These are phyloP conservation scores for Oryza glumipatula DNA, from an alignment of 176 grass and related monocot genomes.

Conservation along the genomic window DNA sequence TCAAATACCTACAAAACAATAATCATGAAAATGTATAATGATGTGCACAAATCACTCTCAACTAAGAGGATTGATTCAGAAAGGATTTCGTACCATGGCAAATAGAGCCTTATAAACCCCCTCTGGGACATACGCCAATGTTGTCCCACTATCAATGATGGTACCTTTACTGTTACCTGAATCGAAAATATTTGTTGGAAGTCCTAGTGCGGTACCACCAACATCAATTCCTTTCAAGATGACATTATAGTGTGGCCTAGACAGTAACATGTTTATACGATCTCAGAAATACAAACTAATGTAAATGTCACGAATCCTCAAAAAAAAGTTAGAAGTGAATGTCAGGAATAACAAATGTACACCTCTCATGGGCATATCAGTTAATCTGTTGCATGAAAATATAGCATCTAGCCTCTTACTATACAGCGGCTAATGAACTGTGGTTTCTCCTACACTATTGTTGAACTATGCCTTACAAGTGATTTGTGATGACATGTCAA, in stretches of 20 bases:
- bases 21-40: slow-evolving; percentile 31
- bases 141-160: slow-evolving; percentile 96
- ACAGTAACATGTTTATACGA: slow-evolving; percentile 29
- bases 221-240: slow-evolving; percentile 79
- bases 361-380: neutral
- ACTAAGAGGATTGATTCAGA: slow-evolving; percentile 3
- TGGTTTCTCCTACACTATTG: too few relatives aligned
- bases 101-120: slow-evolving; percentile 57
- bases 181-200: slow-evolving; percentile 67
- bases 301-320: neutral
- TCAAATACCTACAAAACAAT: slow-evolving; percentile 68
- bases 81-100: slow-evolving; percentile 48
- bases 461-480: too few relatives aligned
- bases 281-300: neutral
- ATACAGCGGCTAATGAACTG: too few relatives aligned
- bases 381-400: too few relatives aligned
- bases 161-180: slow-evolving; percentile 62
- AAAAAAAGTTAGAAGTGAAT: neutral
- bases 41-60: slow-evolving; percentile 8
- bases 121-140: slow-evolving; percentile 80
- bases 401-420: too few relatives aligned
- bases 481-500: too few relatives aligned
- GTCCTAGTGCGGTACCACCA: slow-evolving; percentile 58
- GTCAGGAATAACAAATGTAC: slow-evolving; percentile 2
- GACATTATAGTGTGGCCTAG: slow-evolving; percentile 90